Base-by-base conservation (phyloP, 2,329 filamentous ascomycete species). In the Knufia petricola region DNA sequence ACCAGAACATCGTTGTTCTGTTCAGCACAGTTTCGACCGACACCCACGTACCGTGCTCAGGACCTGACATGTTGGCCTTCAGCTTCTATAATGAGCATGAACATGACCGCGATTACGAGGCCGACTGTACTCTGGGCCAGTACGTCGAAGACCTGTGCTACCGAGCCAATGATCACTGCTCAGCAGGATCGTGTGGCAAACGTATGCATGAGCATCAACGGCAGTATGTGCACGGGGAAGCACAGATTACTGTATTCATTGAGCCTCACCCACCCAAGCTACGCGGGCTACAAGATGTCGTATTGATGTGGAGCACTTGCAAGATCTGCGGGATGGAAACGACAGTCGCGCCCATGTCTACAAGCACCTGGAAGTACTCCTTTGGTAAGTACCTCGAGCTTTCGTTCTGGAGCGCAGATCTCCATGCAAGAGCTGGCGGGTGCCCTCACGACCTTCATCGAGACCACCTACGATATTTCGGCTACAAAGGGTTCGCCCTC, bases 301-400 rank as follows among this genome's bases (percentile, higher is more conserved):
- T 98, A 49, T 78, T 89, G 50, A 95, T 98, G 87, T 98, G 94
- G 94, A 96, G 87, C 56, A 87, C 84, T 58, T 98, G 92, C 70
- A 92, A 94, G 59, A 75, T 86, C 24, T 98, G 94, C 65, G 83
- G 86, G 46, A 87, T 87, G 56, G 89, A 96, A 63, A 94, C 90
- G 0, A 85, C 87, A 32, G 82, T 89, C 41, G 85, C 86, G 56
- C 82, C 84, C 26, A 95, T 98, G 87, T 95, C 90, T 1, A 82
- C 88, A 49, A 88, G 81, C 59, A 94, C 89, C 0, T 98, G 88
- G 85, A 95, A 94, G 64, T 98, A 98, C 64, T 98, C 92, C 0
- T 94, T 98, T 61, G 92, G 87, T 9, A 98, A 98, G 66, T 98
- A 96, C 60, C 74, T 98, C n/a, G 92, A 98, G 66, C 73, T 98